Conservation (phyloP, 768 basidiomycete genomes). For the Symmetrospora coprosmae region DNA sequence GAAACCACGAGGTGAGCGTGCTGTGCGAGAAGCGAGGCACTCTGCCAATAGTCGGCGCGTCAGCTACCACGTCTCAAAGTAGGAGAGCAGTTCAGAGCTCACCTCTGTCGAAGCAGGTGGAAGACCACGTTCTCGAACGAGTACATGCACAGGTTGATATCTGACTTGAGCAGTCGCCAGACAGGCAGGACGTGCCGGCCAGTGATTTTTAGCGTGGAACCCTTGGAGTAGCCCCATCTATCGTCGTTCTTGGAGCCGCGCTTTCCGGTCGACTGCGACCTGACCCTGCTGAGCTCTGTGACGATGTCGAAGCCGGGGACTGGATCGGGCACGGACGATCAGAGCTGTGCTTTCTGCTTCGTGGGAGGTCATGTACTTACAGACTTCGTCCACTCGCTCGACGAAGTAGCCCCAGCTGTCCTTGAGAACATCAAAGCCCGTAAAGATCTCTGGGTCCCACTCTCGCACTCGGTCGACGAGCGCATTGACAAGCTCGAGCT, state of each 20-base stretch:
- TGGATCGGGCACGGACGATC: not conserved
- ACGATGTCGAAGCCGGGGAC: conserved; percentile 53
- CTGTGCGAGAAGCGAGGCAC: conserved; percentile 57
- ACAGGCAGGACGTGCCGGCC: conserved; percentile 85
- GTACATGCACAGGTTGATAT: conserved; percentile 61
- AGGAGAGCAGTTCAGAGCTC: conserved; percentile 26
- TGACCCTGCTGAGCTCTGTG: conserved; percentile 64
- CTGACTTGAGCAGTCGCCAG: conserved; percentile 81
- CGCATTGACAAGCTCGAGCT: conserved; percentile 66
- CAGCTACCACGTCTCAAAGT: not conserved
- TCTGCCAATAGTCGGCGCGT: conserved; percentile 44
- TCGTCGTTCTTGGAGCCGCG: conserved; percentile 37
- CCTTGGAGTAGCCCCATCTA: conserved; percentile 58
- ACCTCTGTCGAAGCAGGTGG: conserved; percentile 65
- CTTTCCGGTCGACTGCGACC: conserved; percentile 35
- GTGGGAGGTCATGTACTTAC: conserved; percentile 8
- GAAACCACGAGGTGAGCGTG: conserved; percentile 57
- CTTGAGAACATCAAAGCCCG: conserved; percentile 81
- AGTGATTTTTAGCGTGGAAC: conserved; percentile 65
- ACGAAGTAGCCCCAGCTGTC: conserved; percentile 81
- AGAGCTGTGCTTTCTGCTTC: too few relatives aligned
- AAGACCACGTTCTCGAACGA: conserved; percentile 81
- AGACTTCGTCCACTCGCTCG: conserved; percentile 44
- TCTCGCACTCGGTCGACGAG: conserved; percentile 58
- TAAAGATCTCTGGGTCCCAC: conserved; percentile 78